Base-by-base conservation (phyloP, 1,284 basidiomycete species). In the Bondarzewia mesenterica region DNA sequence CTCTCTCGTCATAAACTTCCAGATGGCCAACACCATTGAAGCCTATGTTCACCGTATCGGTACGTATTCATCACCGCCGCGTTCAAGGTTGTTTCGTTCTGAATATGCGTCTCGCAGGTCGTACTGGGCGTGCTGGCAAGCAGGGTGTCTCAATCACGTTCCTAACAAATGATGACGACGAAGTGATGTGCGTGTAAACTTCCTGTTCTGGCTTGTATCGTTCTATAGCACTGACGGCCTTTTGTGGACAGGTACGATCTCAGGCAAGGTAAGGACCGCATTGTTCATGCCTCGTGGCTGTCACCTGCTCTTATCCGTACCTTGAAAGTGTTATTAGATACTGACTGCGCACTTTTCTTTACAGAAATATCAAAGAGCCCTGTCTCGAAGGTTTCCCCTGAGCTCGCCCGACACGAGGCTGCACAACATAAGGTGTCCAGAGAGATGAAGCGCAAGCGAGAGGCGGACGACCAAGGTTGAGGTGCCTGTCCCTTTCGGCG, bases 11-110 rank as follows among this genome's bases (percentile, higher is more conserved):
- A 83, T 98, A 75, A 99, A 99, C 68, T 99, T 85, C 74, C 91
- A 95, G 68, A 98, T 99, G 93, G 81, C 93, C 8, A 85, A 82
- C 59, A 89, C 87, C 23, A 98, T 99, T 64, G 95, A 99, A 64
- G 90, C 88, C 45, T 98, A 98, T 63, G 89, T 97, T 47, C 95
- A 99, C 69, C 85, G 96, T 65, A 97, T 99, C 59, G 95, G 94
- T 82, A 61, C 45, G 73, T 64, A 26, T 22, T n/a, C 21, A 18
- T 18, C 15, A 15, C 14, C 26, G 10, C 15, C 4, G 7, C 12
- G n/a, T 3, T 23, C 18, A 8, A 8, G 8, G 8, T 44, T 40
- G 12, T 32, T 39, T 16, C 29, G 36, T 16, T 42, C 42, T 48
- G 32, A 51, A 52, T 47, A 41, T 44, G 46, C 42, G 44, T 36